Percentiles rank a stretch among this genome's conserved stretches.
Conservation (phyloP, 2,329 filamentous ascomycete species). For the Nakataea oryzae region DNA sequence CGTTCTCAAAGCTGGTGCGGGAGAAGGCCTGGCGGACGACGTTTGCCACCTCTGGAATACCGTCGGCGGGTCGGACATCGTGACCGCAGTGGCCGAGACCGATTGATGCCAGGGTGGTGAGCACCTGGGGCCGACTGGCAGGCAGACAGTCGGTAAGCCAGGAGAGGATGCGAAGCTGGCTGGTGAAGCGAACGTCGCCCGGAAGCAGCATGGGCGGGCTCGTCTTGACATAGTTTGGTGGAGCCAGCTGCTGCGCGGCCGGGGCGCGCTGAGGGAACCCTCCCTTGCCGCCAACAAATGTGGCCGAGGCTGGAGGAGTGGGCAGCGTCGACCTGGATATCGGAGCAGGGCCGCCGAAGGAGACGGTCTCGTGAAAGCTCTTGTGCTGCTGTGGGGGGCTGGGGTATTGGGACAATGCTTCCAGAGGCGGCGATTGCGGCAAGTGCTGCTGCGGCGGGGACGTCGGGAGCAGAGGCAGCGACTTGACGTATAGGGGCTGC, state of each 20-base stretch:
- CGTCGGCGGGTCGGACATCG: slow-evolving; percentile 12
- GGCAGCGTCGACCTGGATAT: background rate
- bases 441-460: background rate
- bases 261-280: background rate
- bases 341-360: background rate
- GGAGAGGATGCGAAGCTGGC: slow-evolving; percentile 11
- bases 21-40: slow-evolving; percentile 8
- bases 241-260: background rate
- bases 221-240: background rate
- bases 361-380: background rate
- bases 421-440: background rate
- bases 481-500: background rate
- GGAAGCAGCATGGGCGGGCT: slow-evolving; percentile 7
- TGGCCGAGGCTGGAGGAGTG: background rate
- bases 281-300: background rate
- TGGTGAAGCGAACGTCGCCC: slow-evolving; percentile 11
- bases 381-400: background rate
- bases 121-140: slow-evolving; percentile 7
- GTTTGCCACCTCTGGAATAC: slow-evolving; percentile 9
- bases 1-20: slow-evolving; percentile 8
- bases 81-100: slow-evolving; percentile 12
- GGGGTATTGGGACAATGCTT: background rate
- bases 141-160: slow-evolving; percentile 11
- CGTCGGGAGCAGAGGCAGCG: background rate
- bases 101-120: slow-evolving; percentile 11